phyloP scores from a whole-genome alignment of 345 rosid genomes.

The Limnanthes douglasii region DNA sequence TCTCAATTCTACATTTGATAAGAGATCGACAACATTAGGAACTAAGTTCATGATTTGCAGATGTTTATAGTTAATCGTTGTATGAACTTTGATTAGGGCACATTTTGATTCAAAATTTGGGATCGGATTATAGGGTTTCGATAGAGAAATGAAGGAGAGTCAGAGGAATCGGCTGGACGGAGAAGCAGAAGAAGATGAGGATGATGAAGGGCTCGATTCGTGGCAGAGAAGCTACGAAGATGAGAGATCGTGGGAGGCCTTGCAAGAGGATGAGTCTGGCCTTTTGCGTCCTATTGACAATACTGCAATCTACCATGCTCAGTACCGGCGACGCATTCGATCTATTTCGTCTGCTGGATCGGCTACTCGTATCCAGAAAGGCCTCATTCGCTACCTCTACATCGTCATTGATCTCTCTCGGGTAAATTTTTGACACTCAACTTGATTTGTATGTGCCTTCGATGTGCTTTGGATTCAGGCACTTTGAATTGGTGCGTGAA shows the following conservation, averaged over 20 bases:
- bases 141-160: constrained; percentile 28
- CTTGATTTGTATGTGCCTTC: constrained; percentile 1
- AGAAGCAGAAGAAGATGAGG: constrained; percentile 51
- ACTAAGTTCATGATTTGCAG: too few species aligned
- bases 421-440: constrained; percentile 21
- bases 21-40: too few species aligned
- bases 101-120: too few species aligned
- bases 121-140: too few species aligned
- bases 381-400: constrained; percentile 82
- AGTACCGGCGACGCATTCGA: constrained; percentile 57
- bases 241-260: constrained; percentile 76
- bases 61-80: too few species aligned
- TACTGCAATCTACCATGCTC: constrained; percentile 50
- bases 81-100: too few species aligned
- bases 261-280: constrained; percentile 92
- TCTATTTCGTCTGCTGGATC: constrained; percentile 39
- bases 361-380: constrained; percentile 74
- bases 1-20: too few species aligned
- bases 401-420: constrained; percentile 72
- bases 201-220: constrained; percentile 50
- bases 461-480: background rate
- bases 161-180: constrained; percentile 22
- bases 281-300: constrained; percentile 61
- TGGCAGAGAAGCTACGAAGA: constrained; percentile 75
- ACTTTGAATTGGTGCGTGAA: constrained; percentile 1